Evolutionary conservation across 305 asterid species (phyloP).

Genomic region (Solanum chacoense): DNA sequence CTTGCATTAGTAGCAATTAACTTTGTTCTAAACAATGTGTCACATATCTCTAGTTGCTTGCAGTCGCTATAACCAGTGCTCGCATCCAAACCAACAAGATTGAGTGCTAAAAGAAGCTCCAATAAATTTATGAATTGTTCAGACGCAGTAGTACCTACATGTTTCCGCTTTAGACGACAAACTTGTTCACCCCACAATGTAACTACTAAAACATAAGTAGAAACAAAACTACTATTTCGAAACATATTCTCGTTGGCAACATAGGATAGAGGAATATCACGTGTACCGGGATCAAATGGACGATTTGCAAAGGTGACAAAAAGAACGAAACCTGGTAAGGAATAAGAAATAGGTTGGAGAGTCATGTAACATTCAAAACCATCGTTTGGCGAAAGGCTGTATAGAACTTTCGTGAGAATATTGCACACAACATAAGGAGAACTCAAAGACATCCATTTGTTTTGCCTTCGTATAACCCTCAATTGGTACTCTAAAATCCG

Average conservation of each 20-base stretch:
- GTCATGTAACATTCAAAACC: not conserved
- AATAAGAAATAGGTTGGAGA: not conserved
- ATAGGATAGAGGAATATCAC: not conserved
- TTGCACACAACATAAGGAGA: not conserved
- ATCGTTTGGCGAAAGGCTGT: not conserved
- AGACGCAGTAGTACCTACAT: not conserved
- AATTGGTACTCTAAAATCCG: not conserved
- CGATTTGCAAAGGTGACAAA: not conserved
- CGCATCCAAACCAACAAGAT: not conserved
- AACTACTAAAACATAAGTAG: not conserved
- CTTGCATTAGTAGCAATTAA: too few species aligned
- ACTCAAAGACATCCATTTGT: not conserved
- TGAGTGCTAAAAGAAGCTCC: not conserved
- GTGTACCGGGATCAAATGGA: not conserved
- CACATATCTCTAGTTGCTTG: too few species aligned
- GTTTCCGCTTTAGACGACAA: not conserved
- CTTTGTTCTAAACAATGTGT: too few species aligned
- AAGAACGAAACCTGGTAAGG: not conserved
- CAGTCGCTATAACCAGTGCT: too few species aligned
- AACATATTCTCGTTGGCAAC: not conserved
- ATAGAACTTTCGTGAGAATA: not conserved
- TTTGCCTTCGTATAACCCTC: not conserved
- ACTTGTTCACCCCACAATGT: not conserved
- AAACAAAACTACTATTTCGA: not conserved
- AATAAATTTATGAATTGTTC: not conserved